Evolutionary conservation across 2,329 filamentous ascomycete species (phyloP), one percentile per base, ranked within the genome.

Genomic region (Cladophialophora psammophila): DNA sequence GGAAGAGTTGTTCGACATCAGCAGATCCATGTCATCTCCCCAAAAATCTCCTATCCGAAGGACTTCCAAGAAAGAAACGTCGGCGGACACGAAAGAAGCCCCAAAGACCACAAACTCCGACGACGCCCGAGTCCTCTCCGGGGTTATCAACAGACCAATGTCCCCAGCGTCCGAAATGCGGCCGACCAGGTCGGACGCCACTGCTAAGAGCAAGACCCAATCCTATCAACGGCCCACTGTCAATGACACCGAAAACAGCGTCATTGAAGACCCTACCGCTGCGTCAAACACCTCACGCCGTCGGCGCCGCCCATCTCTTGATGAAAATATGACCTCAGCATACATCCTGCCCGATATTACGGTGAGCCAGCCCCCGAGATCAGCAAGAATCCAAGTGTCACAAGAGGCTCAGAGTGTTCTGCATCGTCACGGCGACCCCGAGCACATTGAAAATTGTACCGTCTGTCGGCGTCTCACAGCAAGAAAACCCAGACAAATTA

Each of bases 271-370:
- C 48, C 61, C 68, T 26, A 74, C 73, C 32, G 72, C 85, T 0
- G 78, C 82, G 42, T 74, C 83, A 5, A 83, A 84, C 73, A 81
- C 81, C 55, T 80, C 82, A 36, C 81, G 81, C 60, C 82, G 82
- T 9, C 83, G 84, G 58, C 84, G 83, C 54, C 83, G 81, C 34
- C 81, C 80, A 45, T 78, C 78, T 42, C 78, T 80, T 13, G 72
- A 74, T 42, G 80, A 82, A 32, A 86, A 88, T 65, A 84, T 87
- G 84, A 89, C 87, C 5, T 89, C 87, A 2, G 87, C 86, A 5
- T 88, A 89, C 74, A 88, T 89, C 69, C 77, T 89, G 5, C 87
- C 87, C 10, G 87, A 90, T 71, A 87, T 89, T 71, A 88, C 87
- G 20, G 77, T 89, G 53, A 75, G 58, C 15, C 60, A 67, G 74